Evolutionary conservation across 495 filamentous ascomycete genomes (phyloP).

Genomic region (Mytilinidion resinicola): DNA sequence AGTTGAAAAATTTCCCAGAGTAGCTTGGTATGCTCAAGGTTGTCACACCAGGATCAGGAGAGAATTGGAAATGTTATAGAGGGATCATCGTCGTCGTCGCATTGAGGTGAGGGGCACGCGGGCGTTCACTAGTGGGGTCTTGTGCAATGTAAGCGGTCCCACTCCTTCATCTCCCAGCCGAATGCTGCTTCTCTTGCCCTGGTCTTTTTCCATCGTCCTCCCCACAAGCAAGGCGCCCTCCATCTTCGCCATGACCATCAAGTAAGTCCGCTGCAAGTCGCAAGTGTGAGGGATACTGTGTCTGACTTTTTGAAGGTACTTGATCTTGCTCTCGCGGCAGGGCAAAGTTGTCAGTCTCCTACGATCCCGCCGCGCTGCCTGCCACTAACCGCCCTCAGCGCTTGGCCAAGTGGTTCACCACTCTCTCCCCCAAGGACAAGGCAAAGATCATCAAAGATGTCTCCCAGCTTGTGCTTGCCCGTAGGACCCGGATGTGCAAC

Average conservation of each 20-base stretch:
- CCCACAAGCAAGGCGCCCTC: neutral
- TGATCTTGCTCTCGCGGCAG: constrained; percentile 94
- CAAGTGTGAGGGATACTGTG: neutral
- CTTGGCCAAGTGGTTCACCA: constrained; percentile 99
- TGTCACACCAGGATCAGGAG: too few relatives aligned
- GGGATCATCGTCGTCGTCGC: too few relatives aligned
- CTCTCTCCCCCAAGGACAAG: constrained; percentile 94
- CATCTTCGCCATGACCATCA: constrained; percentile 51
- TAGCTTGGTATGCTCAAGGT: too few relatives aligned
- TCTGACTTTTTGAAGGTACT: constrained; percentile 56
- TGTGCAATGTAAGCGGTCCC: too few relatives aligned
- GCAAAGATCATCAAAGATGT: constrained; percentile 99
- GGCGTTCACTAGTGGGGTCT: too few relatives aligned
- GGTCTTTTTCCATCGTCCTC: neutral
- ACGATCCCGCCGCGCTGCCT: constrained; percentile 35
- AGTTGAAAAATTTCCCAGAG: too few relatives aligned
- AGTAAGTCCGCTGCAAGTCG: constrained; percentile 39
- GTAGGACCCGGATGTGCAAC: constrained; percentile 98
- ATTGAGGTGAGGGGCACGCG: too few relatives aligned
- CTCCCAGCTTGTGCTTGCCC: constrained; percentile 91
- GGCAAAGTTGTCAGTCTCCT: constrained; percentile 86
- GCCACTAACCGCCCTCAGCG: constrained; percentile 53
- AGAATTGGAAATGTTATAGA: too few relatives aligned
- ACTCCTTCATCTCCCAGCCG: too few relatives aligned
- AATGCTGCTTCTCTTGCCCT: too few relatives aligned